Conservation (phyloP, 495 filamentous ascomycete genomes). For the Xanthoparmelia taractica region DNA sequence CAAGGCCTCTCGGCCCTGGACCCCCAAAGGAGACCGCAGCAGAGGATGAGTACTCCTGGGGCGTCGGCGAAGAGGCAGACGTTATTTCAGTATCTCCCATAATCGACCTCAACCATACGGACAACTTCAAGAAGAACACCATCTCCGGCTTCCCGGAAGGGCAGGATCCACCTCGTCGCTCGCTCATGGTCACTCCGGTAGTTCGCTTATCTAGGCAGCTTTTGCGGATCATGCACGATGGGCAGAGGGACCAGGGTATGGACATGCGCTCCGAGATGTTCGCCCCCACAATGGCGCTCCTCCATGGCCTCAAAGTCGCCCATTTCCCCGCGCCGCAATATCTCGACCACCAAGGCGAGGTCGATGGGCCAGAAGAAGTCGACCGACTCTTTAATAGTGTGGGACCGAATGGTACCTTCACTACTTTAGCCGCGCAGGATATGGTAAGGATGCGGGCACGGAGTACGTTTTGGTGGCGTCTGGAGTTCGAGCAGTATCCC, state of each 20-base stretch:
- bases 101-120: not conserved
- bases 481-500: conserved; percentile 7
- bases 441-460: not conserved
- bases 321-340: not conserved
- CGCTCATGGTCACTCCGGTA: conserved; percentile 3
- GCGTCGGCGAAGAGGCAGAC: not conserved
- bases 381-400: not conserved
- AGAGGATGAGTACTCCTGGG: not conserved
- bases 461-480: conserved; percentile 1
- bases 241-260: not conserved
- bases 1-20: not conserved
- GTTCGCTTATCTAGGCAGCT: not conserved
- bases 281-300: not conserved
- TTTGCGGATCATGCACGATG: not conserved
- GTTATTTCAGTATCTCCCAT: not conserved
- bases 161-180: not conserved
- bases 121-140: not conserved
- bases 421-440: not conserved
- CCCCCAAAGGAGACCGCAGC: not conserved
- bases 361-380: not conserved
- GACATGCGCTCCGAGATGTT: not conserved
- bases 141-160: conserved; percentile 3
- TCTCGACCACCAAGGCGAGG: not conserved
- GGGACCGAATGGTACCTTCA: not conserved
- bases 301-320: not conserved